phyloP scores from a whole-genome alignment of 805 yeast species.

The Starmerella vitae region DNA sequence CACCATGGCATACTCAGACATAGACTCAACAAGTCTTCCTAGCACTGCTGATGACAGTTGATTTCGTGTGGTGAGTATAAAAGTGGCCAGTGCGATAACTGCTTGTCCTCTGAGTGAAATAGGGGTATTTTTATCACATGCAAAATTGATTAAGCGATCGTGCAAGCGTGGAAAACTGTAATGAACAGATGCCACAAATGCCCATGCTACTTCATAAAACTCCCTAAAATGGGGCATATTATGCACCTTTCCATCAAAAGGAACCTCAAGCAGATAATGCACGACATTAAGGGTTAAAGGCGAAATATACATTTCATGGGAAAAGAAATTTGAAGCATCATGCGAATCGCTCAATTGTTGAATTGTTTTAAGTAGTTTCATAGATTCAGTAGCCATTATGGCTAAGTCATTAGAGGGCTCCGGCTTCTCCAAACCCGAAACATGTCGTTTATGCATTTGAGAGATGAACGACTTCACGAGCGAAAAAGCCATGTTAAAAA shows the following conservation, averaged over 20 bases:
- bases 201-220: background rate
- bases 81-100: background rate
- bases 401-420: no score
- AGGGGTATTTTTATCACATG: background rate
- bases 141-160: background rate
- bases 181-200: background rate
- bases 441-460: no score
- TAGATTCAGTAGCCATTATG: no score
- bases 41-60: background rate
- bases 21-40: background rate
- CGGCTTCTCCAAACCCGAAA: no score
- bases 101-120: background rate
- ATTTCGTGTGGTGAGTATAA: background rate
- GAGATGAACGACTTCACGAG: no score
- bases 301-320: background rate
- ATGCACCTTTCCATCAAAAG: background rate
- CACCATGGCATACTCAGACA: background rate
- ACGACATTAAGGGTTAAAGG: background rate
- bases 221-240: background rate
- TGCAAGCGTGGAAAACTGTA: background rate
- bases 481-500: no score
- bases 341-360: background rate
- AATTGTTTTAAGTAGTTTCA: no score
- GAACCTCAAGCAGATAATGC: background rate
- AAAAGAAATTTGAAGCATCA: background rate